phyloP scores from a whole-genome alignment of 163 green algal species.

The Coccomyxa subellipsoidea region DNA sequence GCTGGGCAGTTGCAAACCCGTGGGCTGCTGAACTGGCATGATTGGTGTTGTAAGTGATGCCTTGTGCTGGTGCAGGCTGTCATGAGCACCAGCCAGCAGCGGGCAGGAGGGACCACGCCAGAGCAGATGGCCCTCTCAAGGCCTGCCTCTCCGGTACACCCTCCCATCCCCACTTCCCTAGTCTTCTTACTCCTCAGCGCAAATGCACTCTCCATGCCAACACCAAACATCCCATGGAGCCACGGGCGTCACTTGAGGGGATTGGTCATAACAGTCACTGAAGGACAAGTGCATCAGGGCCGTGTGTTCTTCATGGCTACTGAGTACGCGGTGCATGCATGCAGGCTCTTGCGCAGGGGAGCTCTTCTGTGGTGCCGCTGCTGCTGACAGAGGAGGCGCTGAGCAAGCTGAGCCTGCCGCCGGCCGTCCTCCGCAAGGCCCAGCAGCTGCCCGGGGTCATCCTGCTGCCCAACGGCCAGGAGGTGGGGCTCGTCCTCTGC shows the following conservation, averaged over 20 bases:
- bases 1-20: too few species aligned
- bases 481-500: background rate
- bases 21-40: too few species aligned
- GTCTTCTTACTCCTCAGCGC: too few species aligned
- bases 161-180: too few species aligned
- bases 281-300: too few species aligned
- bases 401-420: slow-evolving; percentile 1
- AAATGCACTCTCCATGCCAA: too few species aligned
- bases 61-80: background rate
- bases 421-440: background rate
- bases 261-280: too few species aligned
- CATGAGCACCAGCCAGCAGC: background rate
- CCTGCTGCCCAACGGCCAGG: background rate
- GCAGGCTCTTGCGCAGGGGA: background rate
- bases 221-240: too few species aligned
- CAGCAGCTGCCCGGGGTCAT: slow-evolving; percentile 11
- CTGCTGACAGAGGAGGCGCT: background rate
- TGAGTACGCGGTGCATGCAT: background rate
- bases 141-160: background rate
- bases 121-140: background rate
- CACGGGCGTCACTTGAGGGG: too few species aligned
- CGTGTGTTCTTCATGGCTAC: background rate
- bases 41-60: background rate
- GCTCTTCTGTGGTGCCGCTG: background rate
- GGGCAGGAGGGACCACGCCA: background rate